Percentiles rank a stretch among this genome's conserved stretches.
Evolutionary conservation across 768 basidiomycete species (phyloP).

Genomic region (Sutorius australiensis): DNA sequence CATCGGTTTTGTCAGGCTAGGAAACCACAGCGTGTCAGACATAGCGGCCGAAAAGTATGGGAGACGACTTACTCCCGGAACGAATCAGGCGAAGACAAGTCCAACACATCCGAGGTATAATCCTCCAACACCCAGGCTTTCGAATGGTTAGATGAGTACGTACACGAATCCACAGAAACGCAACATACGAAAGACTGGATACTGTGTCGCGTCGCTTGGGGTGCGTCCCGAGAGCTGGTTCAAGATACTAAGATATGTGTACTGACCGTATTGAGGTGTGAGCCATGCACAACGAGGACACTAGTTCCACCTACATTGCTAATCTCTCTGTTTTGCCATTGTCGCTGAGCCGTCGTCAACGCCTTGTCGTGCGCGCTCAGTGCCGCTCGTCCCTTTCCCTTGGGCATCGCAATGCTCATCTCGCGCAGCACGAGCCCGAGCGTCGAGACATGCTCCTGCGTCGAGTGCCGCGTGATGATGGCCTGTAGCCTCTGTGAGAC

Average conservation of each 20-base stretch:
- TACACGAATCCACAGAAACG: neutral
- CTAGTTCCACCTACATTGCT: slow-evolving; percentile 64
- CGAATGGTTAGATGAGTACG: neutral
- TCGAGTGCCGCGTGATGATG: slow-evolving; percentile 41
- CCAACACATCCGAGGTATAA: slow-evolving; percentile 68
- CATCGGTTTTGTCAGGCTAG: slow-evolving; percentile 85
- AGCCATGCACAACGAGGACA: neutral
- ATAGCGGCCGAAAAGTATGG: neutral
- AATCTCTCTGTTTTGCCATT: slow-evolving; percentile 88
- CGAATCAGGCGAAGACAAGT: slow-evolving; percentile 55
- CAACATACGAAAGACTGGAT: slow-evolving; percentile 79
- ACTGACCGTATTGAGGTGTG: slow-evolving; percentile 42
- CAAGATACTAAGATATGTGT: slow-evolving; percentile 82
- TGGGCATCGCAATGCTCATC: slow-evolving; percentile 27
- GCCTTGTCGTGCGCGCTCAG: slow-evolving; percentile 35
- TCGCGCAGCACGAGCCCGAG: slow-evolving; percentile 45
- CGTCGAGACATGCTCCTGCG: slow-evolving; percentile 39
- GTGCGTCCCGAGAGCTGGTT: slow-evolving; percentile 93
- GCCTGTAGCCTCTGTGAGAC: slow-evolving; percentile 50
- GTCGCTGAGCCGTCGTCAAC: slow-evolving; percentile 65
- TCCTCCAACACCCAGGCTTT: slow-evolving; percentile 87
- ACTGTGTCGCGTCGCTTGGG: slow-evolving; percentile 92
- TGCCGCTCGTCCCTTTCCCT: slow-evolving; percentile 14
- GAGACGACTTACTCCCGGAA: slow-evolving; percentile 65
- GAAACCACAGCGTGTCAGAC: neutral